Evolutionary conservation across 2,329 filamentous ascomycete species (phyloP), one percentile per base, ranked within the genome.

Genomic region (Huntiella savannae): DNA sequence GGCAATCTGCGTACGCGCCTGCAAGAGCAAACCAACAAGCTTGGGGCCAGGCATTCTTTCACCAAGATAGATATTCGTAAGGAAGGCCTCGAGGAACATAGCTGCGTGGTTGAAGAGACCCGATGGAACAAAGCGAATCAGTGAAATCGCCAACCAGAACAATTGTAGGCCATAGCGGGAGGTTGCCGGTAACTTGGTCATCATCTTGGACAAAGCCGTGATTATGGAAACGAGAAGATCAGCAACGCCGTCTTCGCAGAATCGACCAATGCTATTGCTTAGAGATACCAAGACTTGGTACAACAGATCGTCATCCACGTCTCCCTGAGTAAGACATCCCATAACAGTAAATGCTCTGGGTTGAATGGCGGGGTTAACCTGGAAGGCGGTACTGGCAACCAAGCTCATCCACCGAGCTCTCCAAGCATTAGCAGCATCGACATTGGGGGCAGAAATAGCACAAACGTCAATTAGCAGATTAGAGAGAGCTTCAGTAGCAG

Each of bases 381-480:
- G 77, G 56, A 82, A 82, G 0, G 77, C 77, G 7, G 77, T 82
- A 55, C 77, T 82, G 12, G 77, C 76, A 35, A 82, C 76, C 16
- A 82, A 62, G 54, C 76, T 79, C 77, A 82, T 81, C 77, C 77
- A 82, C 15, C 77, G 69, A 15, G 77, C 77, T 19, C 77, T 70
- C 77, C 77, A 82, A 12, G 73, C 69, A 54, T 82, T 82, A 16
- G 75, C 71, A 54, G 77, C 64, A 53, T 81, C 75, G 6, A 74
- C 61, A 0, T 75, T 75, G 8, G 76, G 73, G 10, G 77, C 77
- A 3, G 77, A 76, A 12, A 77, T 63, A 2, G 68, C 65, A 51
- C 73, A 80, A 11, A 78, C 67, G 49, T 82, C 77, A 43, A 78
- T 75, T 13, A 82, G 59, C 1, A 79, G 58, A 16, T 67, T 66